Conservation (phyloP, 257 asterid genomes). For the Petrea volubilis region DNA sequence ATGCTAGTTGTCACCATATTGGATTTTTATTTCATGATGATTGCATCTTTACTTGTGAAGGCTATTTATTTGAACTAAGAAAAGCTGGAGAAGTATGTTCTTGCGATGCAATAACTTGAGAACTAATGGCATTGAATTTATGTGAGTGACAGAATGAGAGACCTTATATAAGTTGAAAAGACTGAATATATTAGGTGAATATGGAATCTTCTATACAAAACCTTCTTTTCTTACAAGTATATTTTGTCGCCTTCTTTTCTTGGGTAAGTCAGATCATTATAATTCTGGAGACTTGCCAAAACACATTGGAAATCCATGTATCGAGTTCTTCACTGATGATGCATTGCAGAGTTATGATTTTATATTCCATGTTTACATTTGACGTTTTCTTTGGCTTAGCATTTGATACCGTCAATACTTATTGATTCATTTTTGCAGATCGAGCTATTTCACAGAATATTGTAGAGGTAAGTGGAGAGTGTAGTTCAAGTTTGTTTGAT, state of each 20-base stretch:
- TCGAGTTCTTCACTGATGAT: background rate
- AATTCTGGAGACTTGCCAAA: background rate
- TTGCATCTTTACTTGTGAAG: too few species aligned
- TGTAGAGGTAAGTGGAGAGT: slow-evolving; percentile 43
- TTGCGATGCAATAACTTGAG: slow-evolving; percentile 1
- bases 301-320: background rate
- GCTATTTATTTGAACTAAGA: background rate
- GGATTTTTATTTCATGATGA: background rate
- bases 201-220: background rate
- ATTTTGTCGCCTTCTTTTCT: background rate
- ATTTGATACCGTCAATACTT: background rate
- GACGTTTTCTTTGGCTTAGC: background rate
- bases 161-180: background rate
- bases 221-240: background rate
- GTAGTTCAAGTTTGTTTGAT: slow-evolving; percentile 6
- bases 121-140: background rate
- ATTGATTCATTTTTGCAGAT: slow-evolving; percentile 34
- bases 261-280: background rate
- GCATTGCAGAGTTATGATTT: background rate
- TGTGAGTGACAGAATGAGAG: background rate
- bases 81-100: background rate
- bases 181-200: background rate
- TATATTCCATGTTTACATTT: background rate
- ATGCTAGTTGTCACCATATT: background rate
- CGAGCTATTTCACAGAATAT: slow-evolving; percentile 34